These are phyloP conservation scores for Suhomyces ambrosiae DNA, from an alignment of 1,139 yeast genomes.

Conservation along the genomic window DNA sequence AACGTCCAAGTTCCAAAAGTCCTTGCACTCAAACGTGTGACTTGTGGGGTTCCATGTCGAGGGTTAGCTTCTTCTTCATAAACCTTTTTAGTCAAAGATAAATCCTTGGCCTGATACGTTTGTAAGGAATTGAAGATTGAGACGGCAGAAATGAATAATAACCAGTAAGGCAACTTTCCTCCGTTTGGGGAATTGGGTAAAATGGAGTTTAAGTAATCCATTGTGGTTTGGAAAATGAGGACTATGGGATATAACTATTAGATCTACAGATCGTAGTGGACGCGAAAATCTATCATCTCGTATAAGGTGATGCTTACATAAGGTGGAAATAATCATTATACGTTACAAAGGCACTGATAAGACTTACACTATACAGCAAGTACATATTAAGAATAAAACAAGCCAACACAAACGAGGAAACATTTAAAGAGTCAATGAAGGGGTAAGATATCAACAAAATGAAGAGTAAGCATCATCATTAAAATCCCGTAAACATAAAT, in stretches of 20 bases:
- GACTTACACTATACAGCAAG: not conserved
- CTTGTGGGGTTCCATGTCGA: constrained; percentile 31
- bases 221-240: not conserved
- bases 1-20: constrained; percentile 99
- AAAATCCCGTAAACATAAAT: not conserved
- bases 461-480: too few relatives aligned
- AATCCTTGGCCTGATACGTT: constrained; percentile 71
- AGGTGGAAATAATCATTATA: not conserved
- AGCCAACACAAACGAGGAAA: constrained; percentile 2
- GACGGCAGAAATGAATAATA: constrained; percentile 72
- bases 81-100: constrained; percentile 74
- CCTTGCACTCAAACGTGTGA: constrained; percentile 82
- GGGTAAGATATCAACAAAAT: not conserved
- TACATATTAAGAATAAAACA: constrained; percentile 1
- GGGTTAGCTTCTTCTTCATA: constrained; percentile 63
- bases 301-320: not conserved
- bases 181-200: constrained; percentile 27
- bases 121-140: constrained; percentile 89
- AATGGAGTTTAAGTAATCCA: constrained; percentile 8
- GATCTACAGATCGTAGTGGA: not conserved
- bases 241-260: not conserved
- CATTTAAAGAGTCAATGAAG: not conserved
- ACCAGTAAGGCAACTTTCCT: constrained; percentile 50
- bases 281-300: not conserved
- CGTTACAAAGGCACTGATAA: constrained; percentile 1